Percentiles rank a stretch among this genome's conserved stretches.
Conservation (phyloP, 495 filamentous ascomycete species). For the Hypoxylon fuscum region DNA sequence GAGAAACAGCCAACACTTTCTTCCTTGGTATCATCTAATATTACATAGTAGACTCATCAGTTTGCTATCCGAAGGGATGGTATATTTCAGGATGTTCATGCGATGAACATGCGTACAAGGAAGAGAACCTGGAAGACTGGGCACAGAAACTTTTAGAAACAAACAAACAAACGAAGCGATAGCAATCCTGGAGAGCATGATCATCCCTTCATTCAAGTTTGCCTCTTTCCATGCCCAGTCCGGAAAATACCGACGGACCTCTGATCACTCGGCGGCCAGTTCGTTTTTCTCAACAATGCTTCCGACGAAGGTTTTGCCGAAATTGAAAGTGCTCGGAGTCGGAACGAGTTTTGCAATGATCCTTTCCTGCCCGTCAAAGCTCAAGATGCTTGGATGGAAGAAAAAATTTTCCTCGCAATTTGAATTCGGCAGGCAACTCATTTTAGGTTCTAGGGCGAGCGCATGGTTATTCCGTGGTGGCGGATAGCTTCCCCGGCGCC, state of each 20-base stretch:
- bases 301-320: slow-evolving; percentile 28
- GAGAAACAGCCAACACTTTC: too few species aligned
- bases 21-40: neutral
- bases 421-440: slow-evolving; percentile 24
- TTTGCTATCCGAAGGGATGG: neutral
- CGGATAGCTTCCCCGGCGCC: slow-evolving; percentile 40
- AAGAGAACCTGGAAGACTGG: neutral
- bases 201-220: slow-evolving; percentile 15
- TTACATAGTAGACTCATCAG: neutral
- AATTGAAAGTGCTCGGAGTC: slow-evolving; percentile 17
- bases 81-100: neutral
- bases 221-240: slow-evolving; percentile 6
- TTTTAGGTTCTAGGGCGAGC: slow-evolving; percentile 22
- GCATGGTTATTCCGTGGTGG: slow-evolving; percentile 27
- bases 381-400: slow-evolving; percentile 13
- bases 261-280: slow-evolving; percentile 22
- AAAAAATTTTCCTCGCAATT: slow-evolving; percentile 36
- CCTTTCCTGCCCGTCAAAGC: slow-evolving; percentile 28
- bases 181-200: slow-evolving; percentile 1
- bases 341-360: slow-evolving; percentile 20
- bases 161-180: slow-evolving; percentile 1
- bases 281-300: slow-evolving; percentile 18
- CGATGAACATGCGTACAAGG: slow-evolving; percentile 1
- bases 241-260: slow-evolving; percentile 4
- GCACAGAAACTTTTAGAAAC: neutral